phyloP scores from a whole-genome alignment of 192 early-diverging fungal genomes.

The Entomortierella parvispora region DNA sequence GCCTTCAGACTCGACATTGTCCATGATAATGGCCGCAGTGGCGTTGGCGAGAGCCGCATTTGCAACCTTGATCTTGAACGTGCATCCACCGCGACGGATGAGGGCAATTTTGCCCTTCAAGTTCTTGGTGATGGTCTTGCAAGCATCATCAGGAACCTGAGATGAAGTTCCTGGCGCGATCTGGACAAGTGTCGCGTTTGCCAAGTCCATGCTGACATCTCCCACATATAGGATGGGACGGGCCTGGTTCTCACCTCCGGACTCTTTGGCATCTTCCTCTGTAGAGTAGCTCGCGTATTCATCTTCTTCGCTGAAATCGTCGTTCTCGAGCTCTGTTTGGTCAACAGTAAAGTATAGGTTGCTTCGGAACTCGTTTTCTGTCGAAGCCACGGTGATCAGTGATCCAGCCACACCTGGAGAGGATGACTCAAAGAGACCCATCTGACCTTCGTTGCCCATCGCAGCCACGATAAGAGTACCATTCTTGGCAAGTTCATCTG shows the following conservation, averaged over 20 bases:
- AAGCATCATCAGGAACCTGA: slow-evolving; percentile 64
- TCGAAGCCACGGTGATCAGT: slow-evolving; percentile 67
- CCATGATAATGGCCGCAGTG: slow-evolving; percentile 73
- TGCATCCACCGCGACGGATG: slow-evolving; percentile 76
- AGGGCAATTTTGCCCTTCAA: slow-evolving; percentile 65
- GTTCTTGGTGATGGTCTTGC: slow-evolving; percentile 51
- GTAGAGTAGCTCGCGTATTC: neutral
- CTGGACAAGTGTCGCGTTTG: slow-evolving; percentile 57
- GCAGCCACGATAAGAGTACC: slow-evolving; percentile 68
- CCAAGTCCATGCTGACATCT: slow-evolving; percentile 42
- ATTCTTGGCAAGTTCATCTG: slow-evolving; percentile 56
- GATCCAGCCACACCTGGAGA: slow-evolving; percentile 66
- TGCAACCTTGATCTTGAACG: slow-evolving; percentile 68
- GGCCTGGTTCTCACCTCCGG: slow-evolving; percentile 40
- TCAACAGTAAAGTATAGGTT: slow-evolving; percentile 47
- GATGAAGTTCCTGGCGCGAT: slow-evolving; percentile 49
- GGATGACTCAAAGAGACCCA: slow-evolving; percentile 68
- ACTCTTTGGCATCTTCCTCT: neutral
- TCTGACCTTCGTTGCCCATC: slow-evolving; percentile 71
- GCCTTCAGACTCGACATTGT: slow-evolving; percentile 39
- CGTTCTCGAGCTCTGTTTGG: neutral
- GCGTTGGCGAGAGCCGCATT: slow-evolving; percentile 69
- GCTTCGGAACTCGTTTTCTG: slow-evolving; percentile 55
- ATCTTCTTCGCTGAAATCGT: neutral
- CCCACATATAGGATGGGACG: slow-evolving; percentile 47